Conservation (phyloP, 192 early-diverging fungal species). For the Allomyces macrogynus region DNA sequence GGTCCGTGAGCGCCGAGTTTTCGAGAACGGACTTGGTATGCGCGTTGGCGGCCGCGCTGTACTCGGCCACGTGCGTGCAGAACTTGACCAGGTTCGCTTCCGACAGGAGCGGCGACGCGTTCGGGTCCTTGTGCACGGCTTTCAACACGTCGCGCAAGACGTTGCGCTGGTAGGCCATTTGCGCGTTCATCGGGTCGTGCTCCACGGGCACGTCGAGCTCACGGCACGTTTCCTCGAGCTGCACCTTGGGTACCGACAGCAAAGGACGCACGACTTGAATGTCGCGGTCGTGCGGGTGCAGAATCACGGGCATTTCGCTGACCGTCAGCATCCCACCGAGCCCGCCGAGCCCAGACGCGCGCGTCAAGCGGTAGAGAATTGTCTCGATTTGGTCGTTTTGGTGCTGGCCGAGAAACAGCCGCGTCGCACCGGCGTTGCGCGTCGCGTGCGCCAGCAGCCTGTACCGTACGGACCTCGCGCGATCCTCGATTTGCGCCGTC, state of each 20-base stretch:
- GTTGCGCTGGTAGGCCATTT: neutral
- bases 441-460: neutral
- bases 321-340: neutral
- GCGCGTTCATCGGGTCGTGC: neutral
- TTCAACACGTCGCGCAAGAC: neutral
- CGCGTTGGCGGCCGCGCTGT: neutral
- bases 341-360: neutral
- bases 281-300: neutral
- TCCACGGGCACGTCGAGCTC: neutral
- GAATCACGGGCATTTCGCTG: neutral
- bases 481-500: neutral
- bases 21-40: neutral
- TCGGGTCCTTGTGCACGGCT: neutral
- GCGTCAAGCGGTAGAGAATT: neutral
- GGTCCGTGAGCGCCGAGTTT: neutral
- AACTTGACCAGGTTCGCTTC: neutral
- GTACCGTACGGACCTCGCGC: neutral
- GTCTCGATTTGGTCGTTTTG: neutral
- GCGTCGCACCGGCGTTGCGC: neutral
- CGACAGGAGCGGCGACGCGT: neutral
- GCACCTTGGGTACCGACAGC: neutral
- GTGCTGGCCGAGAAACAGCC: neutral
- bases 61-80: neutral
- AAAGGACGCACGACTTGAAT: neutral
- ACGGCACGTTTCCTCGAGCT: neutral